Base-by-base conservation (phyloP, 495 filamentous ascomycete genomes). In the Xanthoparmelia taractica region DNA sequence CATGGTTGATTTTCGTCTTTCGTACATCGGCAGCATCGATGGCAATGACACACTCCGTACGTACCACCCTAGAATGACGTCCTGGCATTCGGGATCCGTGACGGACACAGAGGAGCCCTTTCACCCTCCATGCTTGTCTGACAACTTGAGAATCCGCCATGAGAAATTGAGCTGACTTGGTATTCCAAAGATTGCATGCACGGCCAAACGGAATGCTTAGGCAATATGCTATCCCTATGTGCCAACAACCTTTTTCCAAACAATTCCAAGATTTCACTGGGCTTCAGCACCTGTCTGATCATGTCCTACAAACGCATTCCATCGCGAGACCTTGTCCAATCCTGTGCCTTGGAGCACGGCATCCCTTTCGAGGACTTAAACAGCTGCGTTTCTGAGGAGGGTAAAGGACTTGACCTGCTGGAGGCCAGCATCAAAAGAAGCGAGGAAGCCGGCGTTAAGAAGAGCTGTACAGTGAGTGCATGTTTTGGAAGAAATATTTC, bases 201-300 rank as follows among this genome's bases (percentile, higher is more conserved):
- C 70, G 95, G 94, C 8, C 87, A 91, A 8, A 78, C 77, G 18
- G 94, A 99, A 77, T 99, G 94, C 70, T 84, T 97, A 68, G 92
- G 92, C 23, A 88, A 99, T 74, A 96, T 96, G 76, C 79, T 99
- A 71, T 86, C 93, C 66, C 86, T 97, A 61, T 99, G 94, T 78
- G 94, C 91, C 33, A 84, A 86, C 17, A 78, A 85, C 61, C 80
- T 93, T 7, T 90, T 91, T 69, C 82, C 66, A 20, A 85, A 90
- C 13, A 85, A 91, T 59, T 84, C 89, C n/a, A 92, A 92, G 73
- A 87, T 84, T 34, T 95, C 87, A 60, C 82, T 97, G 45, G 92
- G 92, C 33, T 99, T 97, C 74, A 87, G 88, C 41, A 91, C 91
- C 80, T 97, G 95, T 74, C 73, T 99, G 38, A 84, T 85, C 17